These are phyloP conservation scores for Porodaedalea pini DNA, from an alignment of 1,284 basidiomycete genomes.

Conservation along the genomic window DNA sequence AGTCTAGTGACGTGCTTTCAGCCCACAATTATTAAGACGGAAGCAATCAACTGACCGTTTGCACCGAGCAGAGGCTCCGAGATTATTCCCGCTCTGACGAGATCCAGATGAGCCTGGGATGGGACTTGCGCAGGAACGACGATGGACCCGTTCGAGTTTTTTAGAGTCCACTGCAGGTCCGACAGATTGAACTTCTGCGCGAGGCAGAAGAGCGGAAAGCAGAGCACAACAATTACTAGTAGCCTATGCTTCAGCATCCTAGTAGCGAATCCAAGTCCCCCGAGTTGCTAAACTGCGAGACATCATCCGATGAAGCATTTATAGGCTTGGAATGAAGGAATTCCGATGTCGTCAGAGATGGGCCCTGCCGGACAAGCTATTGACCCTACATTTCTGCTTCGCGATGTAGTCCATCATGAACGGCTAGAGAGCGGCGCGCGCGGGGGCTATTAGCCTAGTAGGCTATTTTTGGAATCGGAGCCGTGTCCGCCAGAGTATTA, in stretches of 20 bases:
- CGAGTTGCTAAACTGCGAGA: neutral
- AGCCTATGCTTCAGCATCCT: neutral
- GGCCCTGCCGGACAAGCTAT: too few relatives aligned
- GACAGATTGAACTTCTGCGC: conserved; percentile 43
- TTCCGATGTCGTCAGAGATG: neutral
- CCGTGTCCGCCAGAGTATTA: too few relatives aligned
- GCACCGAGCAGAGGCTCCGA: conserved; percentile 52
- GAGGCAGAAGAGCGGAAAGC: conserved; percentile 24
- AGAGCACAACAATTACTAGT: neutral
- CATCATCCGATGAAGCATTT: neutral
- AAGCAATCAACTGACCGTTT: conserved; percentile 40
- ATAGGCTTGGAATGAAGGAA: neutral
- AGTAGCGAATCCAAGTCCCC: neutral
- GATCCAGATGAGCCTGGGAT: conserved; percentile 53
- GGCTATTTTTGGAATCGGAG: neutral
- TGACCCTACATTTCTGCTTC: neutral
- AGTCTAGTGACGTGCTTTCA: conserved; percentile 36
- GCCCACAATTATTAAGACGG: neutral
- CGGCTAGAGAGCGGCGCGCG: too few relatives aligned
- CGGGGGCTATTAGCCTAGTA: too few relatives aligned
- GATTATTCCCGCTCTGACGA: conserved; percentile 49
- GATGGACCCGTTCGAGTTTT: conserved; percentile 52
- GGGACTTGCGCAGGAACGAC: conserved; percentile 50
- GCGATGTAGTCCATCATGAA: too few relatives aligned
- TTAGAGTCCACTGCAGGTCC: conserved; percentile 47